A percentile compares a stretch with the other conserved stretches of the same genome.
These are phyloP conservation scores for Hortiboletus rubellus DNA, from an alignment of 1,284 basidiomycete species.

Conservation along the genomic window DNA sequence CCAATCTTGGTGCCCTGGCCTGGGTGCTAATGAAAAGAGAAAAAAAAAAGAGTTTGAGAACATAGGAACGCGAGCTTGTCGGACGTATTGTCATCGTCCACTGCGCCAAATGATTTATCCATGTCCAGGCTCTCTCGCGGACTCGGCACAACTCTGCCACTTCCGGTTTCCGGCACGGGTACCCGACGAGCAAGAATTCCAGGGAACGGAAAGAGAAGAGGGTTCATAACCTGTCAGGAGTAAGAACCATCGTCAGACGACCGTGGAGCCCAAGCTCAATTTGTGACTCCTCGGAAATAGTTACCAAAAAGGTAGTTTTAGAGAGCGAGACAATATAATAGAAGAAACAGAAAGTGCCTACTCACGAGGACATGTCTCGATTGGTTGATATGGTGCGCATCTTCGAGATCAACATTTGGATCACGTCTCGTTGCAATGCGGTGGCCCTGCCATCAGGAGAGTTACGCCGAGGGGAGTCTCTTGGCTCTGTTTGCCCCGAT, in stretches of 20 bases:
- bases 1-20: background rate
- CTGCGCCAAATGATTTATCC: background rate
- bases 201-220: background rate
- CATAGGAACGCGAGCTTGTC: constrained; percentile 1
- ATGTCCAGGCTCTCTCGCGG: background rate
- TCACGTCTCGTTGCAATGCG: constrained; percentile 5
- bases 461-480: constrained; percentile 20
- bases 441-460: constrained; percentile 11
- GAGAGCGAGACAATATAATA: background rate
- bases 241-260: constrained; percentile 3
- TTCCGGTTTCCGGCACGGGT: constrained; percentile 4
- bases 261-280: background rate
- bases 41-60: background rate
- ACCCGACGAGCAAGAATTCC: background rate
- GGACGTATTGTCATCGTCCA: constrained; percentile 7
- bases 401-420: constrained; percentile 25
- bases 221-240: background rate
- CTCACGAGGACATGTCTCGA: constrained; percentile 12
- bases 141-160: background rate
- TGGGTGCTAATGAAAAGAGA: no score
- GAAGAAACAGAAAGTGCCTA: constrained; percentile 10
- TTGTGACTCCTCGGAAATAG: constrained; percentile 1
- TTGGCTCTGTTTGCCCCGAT: constrained; percentile 10
- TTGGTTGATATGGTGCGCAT: background rate
- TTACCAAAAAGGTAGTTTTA: constrained; percentile 1